These are phyloP conservation scores for Ceratobasidium sp. DNA, from an alignment of 1,284 basidiomycete genomes.

Conservation along the genomic window DNA sequence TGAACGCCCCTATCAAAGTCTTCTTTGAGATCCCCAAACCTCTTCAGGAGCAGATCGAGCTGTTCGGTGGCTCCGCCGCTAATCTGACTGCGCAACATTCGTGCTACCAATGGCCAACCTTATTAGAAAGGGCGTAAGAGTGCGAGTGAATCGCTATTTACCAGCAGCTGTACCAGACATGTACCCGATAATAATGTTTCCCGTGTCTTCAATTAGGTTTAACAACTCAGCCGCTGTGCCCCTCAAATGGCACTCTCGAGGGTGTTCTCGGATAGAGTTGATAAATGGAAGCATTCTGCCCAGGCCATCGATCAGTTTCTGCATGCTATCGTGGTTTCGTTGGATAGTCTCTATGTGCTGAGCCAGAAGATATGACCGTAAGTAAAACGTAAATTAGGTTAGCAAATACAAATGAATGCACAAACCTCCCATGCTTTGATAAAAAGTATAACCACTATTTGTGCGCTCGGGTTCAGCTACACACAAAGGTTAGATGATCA, in stretches of 20 bases:
- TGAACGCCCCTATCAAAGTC: conserved; percentile 21
- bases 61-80: background rate
- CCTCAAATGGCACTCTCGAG: background rate
- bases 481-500: background rate
- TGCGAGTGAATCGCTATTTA: background rate
- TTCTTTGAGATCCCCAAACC: background rate
- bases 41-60: background rate
- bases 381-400: background rate
- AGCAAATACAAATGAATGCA: background rate
- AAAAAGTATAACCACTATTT: background rate
- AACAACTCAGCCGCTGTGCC: background rate
- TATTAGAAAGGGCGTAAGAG: background rate
- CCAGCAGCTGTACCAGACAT: background rate
- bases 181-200: conserved; percentile 11
- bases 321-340: background rate
- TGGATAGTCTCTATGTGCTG: conserved; percentile 15
- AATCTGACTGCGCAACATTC: background rate
- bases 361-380: background rate
- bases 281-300: conserved; percentile 11
- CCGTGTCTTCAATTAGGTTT: conserved; percentile 14
- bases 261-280: background rate
- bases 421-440: conserved; percentile 13
- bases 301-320: background rate
- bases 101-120: background rate
- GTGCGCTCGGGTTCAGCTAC: conserved; percentile 6